Conservation (phyloP, 176 grass and related monocot species). For the Oropetium thomaeum region DNA sequence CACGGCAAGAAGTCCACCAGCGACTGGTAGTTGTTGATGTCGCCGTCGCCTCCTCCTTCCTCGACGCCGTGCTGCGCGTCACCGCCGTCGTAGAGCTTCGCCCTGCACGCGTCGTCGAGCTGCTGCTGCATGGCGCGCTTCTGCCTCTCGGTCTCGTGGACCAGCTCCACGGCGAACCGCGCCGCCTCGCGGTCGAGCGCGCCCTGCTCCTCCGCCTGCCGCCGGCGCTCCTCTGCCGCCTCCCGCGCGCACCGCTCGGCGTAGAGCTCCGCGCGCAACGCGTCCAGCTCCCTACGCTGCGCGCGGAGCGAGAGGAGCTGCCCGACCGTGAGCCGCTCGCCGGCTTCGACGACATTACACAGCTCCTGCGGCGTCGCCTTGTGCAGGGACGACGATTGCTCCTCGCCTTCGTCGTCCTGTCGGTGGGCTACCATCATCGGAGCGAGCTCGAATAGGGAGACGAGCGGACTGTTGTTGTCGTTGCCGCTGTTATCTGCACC, state of each 20-base stretch:
- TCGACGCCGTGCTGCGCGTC: background rate
- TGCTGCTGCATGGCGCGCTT: slow-evolving; percentile 39
- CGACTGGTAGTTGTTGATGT: slow-evolving; percentile 47
- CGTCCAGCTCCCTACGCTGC: slow-evolving; percentile 23
- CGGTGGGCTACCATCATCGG: slow-evolving; percentile 20
- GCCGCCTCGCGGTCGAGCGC: slow-evolving; percentile 43
- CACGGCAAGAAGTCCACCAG: slow-evolving; percentile 44
- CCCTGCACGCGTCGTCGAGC: slow-evolving; percentile 39
- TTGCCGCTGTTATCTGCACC: background rate
- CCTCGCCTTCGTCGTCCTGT: background rate
- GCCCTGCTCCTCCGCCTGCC: slow-evolving; percentile 49
- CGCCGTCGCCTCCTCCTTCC: background rate
- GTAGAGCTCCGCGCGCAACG: slow-evolving; percentile 21
- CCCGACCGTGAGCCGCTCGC: background rate
- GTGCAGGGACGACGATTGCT: background rate
- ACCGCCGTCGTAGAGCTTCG: background rate
- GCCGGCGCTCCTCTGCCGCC: slow-evolving; percentile 24
- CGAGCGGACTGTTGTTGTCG: background rate
- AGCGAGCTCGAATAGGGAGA: slow-evolving; percentile 49
- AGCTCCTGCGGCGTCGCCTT: background rate
- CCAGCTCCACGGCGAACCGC: slow-evolving; percentile 49
- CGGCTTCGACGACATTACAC: background rate
- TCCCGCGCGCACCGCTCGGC: slow-evolving; percentile 1
- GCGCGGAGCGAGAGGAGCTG: slow-evolving; percentile 1
- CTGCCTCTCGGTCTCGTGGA: slow-evolving; percentile 44